Evolutionary conservation across 176 grass and related monocot genomes (phyloP), one percentile per base, ranked within the genome.

Genomic region (Aegilops sharonensis): DNA sequence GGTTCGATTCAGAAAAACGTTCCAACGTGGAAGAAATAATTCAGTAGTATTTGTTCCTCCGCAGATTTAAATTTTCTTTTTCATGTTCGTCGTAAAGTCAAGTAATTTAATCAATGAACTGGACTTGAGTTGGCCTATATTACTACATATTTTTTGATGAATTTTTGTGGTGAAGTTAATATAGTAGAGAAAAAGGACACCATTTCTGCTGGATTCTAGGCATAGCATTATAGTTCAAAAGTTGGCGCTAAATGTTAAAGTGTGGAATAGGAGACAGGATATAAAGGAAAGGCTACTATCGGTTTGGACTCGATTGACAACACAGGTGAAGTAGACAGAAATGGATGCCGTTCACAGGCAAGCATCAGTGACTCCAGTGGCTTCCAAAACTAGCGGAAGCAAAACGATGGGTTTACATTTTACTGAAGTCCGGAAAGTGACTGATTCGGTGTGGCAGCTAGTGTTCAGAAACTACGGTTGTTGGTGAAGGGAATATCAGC

Each of bases 401-500:
- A 77, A 57, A 59, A 6, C 13, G 15, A 18, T 17, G 5, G 0
- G 27, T 31, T 31, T 31, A 75, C 39, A 56, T 77, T 54, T 77
- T 78, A 78, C 18, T 36, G 18, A n/a, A 37, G 1, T 37, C 36
- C 7, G 36, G 1, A 37, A 37, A 37, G 36, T 37, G 36, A 0
- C 36, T 37, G 36, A 37, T 37, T 37, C 36, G 36, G 6, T 37
- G 36, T 37, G 36, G 36, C 36, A 37, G 35, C 35, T 36, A 36
- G 36, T 37, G 36, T 8, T 37, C 6, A 37, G 36, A 37, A 37
- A 37, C 36, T 37, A 37, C 36, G 36, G 36, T 37, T 37, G 36
- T 37, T 37, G 36, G 36, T 37, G 36, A 37, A 37, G 36, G 23
- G 71, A 83, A 88, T 82, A 88, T 82, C 60, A 15, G 79, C 40